phyloP scores from a whole-genome alignment of 2,329 filamentous ascomycete genomes.

The Immersiporthe knoxdaviesiana region DNA sequence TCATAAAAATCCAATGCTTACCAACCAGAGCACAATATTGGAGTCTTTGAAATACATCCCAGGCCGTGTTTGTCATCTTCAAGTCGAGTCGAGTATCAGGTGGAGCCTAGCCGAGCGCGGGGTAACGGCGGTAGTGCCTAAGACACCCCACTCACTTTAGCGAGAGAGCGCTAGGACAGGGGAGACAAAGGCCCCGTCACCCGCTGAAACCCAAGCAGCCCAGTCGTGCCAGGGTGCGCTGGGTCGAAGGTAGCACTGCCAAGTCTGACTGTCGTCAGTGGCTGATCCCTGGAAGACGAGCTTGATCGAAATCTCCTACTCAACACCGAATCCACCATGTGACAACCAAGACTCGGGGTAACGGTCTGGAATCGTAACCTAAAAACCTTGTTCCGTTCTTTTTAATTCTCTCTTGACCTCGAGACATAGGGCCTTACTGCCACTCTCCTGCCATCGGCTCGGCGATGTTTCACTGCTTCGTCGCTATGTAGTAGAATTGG shows the following conservation, averaged over 20 bases:
- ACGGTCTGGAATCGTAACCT: no score
- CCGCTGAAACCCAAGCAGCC: background rate
- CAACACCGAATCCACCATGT: no score
- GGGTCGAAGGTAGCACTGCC: background rate
- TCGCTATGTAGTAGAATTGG: no score
- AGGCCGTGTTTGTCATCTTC: background rate
- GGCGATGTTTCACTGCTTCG: no score
- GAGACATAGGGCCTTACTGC: no score
- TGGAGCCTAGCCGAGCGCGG: background rate
- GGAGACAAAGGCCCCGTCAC: background rate
- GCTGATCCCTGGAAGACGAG: background rate
- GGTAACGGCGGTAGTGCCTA: background rate
- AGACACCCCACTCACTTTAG: background rate
- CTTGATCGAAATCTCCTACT: no score
- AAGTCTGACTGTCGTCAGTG: background rate
- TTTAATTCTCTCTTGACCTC: no score
- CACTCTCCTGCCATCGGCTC: no score
- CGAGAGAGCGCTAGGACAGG: background rate
- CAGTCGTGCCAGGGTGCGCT: background rate
- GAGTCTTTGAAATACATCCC: background rate
- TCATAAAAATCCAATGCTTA: background rate
- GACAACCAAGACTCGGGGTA: no score
- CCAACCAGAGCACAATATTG: background rate
- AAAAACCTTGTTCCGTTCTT: no score
- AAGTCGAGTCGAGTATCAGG: background rate